Conservation (phyloP, 176 grass and related monocot genomes). For the Cymbopogon citratus region DNA sequence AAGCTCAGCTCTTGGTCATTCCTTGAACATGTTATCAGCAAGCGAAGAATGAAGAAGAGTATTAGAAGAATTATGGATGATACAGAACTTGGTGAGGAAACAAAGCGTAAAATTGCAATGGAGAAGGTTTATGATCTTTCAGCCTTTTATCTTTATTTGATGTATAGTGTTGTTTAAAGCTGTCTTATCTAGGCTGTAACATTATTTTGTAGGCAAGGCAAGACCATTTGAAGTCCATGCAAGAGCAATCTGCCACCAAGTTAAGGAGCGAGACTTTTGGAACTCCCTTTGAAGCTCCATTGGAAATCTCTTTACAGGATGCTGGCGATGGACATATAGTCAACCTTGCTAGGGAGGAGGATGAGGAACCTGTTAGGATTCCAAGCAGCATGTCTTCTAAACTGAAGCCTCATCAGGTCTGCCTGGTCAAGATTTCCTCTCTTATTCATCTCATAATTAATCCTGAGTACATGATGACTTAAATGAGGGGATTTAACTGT, state of each 20-base stretch:
- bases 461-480: not conserved
- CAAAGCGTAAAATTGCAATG: slow-evolving; percentile 79
- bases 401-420: slow-evolving; percentile 91
- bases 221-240: slow-evolving; percentile 97
- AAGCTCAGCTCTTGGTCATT: not conserved
- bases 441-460: slow-evolving; percentile 12
- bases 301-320: slow-evolving; percentile 41
- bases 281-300: slow-evolving; percentile 35
- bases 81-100: slow-evolving; percentile 94
- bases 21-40: slow-evolving; percentile 33
- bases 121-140: slow-evolving; percentile 73
- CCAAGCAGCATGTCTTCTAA: slow-evolving; percentile 88
- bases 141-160: not conserved
- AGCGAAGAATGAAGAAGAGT: slow-evolving; percentile 65
- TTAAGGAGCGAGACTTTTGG: slow-evolving; percentile 33
- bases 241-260: slow-evolving; percentile 74
- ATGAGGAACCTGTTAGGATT: slow-evolving; percentile 79
- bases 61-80: slow-evolving; percentile 98
- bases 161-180: slow-evolving; percentile 3
- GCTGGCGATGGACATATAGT: slow-evolving; percentile 74
- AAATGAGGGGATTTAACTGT: not conserved
- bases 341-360: slow-evolving; percentile 80
- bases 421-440: not conserved
- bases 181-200: slow-evolving; percentile 11
- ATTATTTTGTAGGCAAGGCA: slow-evolving; percentile 79